Conservation (phyloP, 257 asterid species). For the Solanum piurae region DNA sequence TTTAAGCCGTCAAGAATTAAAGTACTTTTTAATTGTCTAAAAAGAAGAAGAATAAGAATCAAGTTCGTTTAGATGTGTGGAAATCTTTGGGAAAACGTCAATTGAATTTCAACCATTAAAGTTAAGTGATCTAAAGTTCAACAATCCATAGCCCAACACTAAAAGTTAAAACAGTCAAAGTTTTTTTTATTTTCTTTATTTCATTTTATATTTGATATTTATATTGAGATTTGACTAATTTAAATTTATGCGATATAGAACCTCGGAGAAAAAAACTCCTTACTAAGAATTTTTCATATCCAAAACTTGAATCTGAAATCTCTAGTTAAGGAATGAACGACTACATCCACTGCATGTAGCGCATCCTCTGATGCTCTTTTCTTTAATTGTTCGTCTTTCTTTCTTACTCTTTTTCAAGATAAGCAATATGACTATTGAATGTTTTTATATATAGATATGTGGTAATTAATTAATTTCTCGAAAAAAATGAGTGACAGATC, state of each 20-base stretch:
- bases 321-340: background rate
- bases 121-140: background rate
- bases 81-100: background rate
- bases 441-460: too few species aligned
- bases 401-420: background rate
- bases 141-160: background rate
- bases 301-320: background rate
- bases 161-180: background rate
- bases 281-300: too few species aligned
- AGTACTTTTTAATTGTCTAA: background rate
- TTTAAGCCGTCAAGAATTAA: background rate
- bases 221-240: too few species aligned
- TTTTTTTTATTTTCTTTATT: too few species aligned
- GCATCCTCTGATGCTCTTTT: background rate
- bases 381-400: too few species aligned
- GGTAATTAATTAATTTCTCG: too few species aligned
- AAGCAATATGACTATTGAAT: background rate
- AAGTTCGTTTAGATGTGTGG: background rate
- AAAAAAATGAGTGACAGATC: background rate
- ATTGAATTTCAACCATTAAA: background rate
- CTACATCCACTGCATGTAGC: too few species aligned
- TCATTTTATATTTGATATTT: too few species aligned
- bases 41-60: background rate
- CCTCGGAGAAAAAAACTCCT: background rate
- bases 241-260: too few species aligned